phyloP scores from a whole-genome alignment of 2,329 filamentous ascomycete species.

The Microascus cirrosus region DNA sequence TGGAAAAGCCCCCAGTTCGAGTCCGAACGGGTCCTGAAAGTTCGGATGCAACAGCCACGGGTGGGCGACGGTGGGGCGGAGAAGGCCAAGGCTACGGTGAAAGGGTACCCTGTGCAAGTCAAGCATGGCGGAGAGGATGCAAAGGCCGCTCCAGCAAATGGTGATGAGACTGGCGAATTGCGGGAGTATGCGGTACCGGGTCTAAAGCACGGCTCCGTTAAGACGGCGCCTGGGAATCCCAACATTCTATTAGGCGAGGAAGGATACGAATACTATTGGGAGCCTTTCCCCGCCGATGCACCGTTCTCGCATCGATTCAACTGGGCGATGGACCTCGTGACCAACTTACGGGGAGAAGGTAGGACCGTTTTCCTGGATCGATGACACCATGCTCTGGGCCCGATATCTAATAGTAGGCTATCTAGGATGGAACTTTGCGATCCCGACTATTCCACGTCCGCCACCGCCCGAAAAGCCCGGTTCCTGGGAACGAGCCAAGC shows the following conservation, averaged over 20 bases:
- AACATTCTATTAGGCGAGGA: slow-evolving; percentile 9
- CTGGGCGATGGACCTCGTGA: slow-evolving; percentile 45
- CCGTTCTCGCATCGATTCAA: slow-evolving; percentile 36
- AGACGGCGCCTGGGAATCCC: neutral
- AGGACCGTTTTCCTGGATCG: slow-evolving; percentile 9
- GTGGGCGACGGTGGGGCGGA: neutral
- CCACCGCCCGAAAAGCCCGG: slow-evolving; percentile 28
- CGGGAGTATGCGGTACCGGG: neutral
- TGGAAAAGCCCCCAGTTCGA: slow-evolving; percentile 46
- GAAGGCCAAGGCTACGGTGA: neutral
- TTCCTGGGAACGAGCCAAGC: slow-evolving; percentile 24
- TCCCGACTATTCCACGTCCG: slow-evolving; percentile 33
- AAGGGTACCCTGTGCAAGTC: neutral
- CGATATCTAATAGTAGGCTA: neutral
- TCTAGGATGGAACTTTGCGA: slow-evolving; percentile 46
- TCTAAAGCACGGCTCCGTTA: no score
- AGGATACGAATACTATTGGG: slow-evolving; percentile 45
- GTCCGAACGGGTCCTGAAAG: slow-evolving; percentile 35
- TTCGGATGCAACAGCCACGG: slow-evolving; percentile 12
- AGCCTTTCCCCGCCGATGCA: slow-evolving; percentile 41
- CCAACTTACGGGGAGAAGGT: slow-evolving; percentile 44
- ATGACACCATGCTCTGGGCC: neutral
- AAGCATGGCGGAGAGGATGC: neutral
- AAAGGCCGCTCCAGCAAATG: neutral
- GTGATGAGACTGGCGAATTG: neutral